phyloP scores from a whole-genome alignment of 2,329 filamentous ascomycete genomes.

The Neodidymelliopsis sp. region DNA sequence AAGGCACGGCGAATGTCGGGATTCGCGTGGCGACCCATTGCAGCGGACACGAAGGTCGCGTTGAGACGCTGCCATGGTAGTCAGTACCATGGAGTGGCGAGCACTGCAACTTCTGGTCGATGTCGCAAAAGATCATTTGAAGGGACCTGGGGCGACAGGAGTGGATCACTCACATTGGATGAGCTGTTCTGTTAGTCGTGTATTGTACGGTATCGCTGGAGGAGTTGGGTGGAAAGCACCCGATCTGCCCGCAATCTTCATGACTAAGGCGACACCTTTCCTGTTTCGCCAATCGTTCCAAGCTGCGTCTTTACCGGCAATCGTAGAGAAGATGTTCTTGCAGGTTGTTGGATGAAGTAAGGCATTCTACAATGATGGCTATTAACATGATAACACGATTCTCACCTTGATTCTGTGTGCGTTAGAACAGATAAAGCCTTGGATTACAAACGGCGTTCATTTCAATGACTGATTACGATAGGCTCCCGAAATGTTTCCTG shows the following conservation, averaged over 20 bases:
- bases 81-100: conserved; percentile 19
- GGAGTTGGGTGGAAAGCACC: neutral
- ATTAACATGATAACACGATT: too few relatives aligned
- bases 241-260: neutral
- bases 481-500: conserved; percentile 4
- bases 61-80: conserved; percentile 15
- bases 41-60: conserved; percentile 2
- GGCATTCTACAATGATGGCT: too few relatives aligned
- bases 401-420: too few relatives aligned
- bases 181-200: conserved; percentile 15
- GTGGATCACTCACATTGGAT: conserved; percentile 17
- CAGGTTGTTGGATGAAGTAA: too few relatives aligned
- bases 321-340: too few relatives aligned
- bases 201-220: conserved; percentile 16
- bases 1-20: conserved; percentile 51
- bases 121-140: too few relatives aligned
- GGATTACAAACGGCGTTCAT: too few relatives aligned
- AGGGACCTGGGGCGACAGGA: neutral
- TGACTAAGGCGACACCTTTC: conserved; percentile 12
- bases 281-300: neutral
- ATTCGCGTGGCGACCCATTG: conserved; percentile 50
- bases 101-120: too few relatives aligned
- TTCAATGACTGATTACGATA: neutral
- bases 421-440: too few relatives aligned
- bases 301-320: too few relatives aligned